Percentiles rank a stretch among this genome's conserved stretches.
These are phyloP conservation scores for Dryadomyces sulphureus DNA, from an alignment of 2,329 filamentous ascomycete genomes.

Conservation along the genomic window DNA sequence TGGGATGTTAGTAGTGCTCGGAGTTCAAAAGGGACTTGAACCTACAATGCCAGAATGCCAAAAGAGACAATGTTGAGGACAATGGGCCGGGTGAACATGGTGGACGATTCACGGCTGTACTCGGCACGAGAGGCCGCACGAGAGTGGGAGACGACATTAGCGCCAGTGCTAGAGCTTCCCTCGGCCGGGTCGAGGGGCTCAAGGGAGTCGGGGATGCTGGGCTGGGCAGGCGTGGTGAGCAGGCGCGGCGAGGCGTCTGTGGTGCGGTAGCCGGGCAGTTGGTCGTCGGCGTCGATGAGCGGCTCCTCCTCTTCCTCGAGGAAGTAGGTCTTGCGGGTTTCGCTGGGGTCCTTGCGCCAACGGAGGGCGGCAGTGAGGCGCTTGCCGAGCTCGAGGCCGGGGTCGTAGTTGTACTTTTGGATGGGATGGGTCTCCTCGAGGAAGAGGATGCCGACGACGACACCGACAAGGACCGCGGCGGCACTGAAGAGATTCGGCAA, in stretches of 20 bases:
- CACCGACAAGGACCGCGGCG: slow-evolving; percentile 58
- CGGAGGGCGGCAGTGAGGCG: slow-evolving; percentile 42
- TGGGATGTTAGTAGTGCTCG: slow-evolving; percentile 23
- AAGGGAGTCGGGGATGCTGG: slow-evolving; percentile 19
- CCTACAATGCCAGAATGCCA: slow-evolving; percentile 88
- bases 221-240: slow-evolving; percentile 8
- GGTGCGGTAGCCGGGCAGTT: slow-evolving; percentile 54
- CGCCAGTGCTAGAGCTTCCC: neutral
- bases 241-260: slow-evolving; percentile 24
- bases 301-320: slow-evolving; percentile 36
- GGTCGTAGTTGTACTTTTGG: slow-evolving; percentile 62
- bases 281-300: slow-evolving; percentile 46
- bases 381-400: slow-evolving; percentile 61
- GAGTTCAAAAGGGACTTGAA: slow-evolving; percentile 14
- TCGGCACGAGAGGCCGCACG: slow-evolving; percentile 7
- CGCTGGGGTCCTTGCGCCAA: slow-evolving; percentile 12
- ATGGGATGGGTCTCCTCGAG: slow-evolving; percentile 87
- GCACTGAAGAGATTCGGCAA: slow-evolving; percentile 87
- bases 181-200: slow-evolving; percentile 14
- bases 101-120: slow-evolving; percentile 7
- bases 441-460: slow-evolving; percentile 68
- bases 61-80: slow-evolving; percentile 79
- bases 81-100: slow-evolving; percentile 72
- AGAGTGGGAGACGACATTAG: neutral
- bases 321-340: slow-evolving; percentile 16